Percentiles rank a stretch among this genome's conserved stretches.
These are phyloP conservation scores for Scorias spongiosa DNA, from an alignment of 2,329 filamentous ascomycete species.

Conservation along the genomic window DNA sequence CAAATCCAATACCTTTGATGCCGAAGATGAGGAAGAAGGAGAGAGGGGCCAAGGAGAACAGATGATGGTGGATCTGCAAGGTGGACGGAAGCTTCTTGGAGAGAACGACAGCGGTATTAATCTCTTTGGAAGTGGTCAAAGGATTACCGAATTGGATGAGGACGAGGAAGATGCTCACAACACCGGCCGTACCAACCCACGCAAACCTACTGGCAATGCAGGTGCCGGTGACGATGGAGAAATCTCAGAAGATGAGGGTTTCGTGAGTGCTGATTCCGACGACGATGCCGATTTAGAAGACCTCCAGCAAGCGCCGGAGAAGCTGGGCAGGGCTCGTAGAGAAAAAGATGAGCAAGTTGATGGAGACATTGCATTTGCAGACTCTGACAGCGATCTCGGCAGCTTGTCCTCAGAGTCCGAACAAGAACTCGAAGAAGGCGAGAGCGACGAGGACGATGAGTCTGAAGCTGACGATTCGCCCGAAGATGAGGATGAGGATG, in stretches of 20 bases:
- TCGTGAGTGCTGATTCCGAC: constrained; percentile 33
- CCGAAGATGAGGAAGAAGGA: constrained; percentile 42
- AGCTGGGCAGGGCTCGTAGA: constrained; percentile 32
- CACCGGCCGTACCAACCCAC: constrained; percentile 21
- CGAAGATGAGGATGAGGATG: constrained; percentile 44
- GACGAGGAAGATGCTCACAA: constrained; percentile 39
- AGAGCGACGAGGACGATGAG: constrained; percentile 30
- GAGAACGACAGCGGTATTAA: constrained; percentile 69
- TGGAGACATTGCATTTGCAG: constrained; percentile 76
- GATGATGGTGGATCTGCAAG: constrained; percentile 79
- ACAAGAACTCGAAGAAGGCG: constrained; percentile 35
- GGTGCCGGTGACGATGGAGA: constrained; percentile 35
- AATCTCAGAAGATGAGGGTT: constrained; percentile 37
- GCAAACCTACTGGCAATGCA: constrained; percentile 36
- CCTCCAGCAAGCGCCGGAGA: constrained; percentile 29
- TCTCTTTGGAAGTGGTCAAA: constrained; percentile 65
- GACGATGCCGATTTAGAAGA: constrained; percentile 37
- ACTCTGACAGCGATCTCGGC: constrained; percentile 91
- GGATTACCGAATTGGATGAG: constrained; percentile 42
- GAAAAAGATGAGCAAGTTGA: constrained; percentile 37
- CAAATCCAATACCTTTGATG: constrained; percentile 56
- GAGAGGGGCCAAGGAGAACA: constrained; percentile 90
- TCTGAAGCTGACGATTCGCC: constrained; percentile 17
- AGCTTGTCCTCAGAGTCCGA: constrained; percentile 57
- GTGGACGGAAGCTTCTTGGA: constrained; percentile 66